These are phyloP conservation scores for Chlamydomonas reinhardtii DNA, from an alignment of 163 green algal species.

Conservation along the genomic window DNA sequence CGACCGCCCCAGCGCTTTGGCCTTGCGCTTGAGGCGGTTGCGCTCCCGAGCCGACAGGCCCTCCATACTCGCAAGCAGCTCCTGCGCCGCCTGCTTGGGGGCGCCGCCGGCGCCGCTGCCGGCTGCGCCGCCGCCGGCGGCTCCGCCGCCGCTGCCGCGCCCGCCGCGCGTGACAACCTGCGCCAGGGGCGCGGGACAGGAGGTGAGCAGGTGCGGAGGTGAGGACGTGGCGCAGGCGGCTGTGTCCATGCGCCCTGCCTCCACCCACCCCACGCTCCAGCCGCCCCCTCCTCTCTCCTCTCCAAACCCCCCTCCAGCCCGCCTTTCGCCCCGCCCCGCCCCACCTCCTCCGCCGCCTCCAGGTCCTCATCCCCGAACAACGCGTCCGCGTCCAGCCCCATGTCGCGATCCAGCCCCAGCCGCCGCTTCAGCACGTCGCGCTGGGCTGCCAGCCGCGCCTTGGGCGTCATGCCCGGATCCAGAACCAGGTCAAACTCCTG, in stretches of 20 bases:
- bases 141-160: background rate
- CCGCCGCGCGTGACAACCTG: background rate
- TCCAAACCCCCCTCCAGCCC: too few species aligned
- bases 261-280: too few species aligned
- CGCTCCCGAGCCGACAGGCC: constrained; percentile 77
- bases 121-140: background rate
- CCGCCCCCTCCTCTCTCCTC: too few species aligned
- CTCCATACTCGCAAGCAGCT: constrained; percentile 69
- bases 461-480: constrained; percentile 51
- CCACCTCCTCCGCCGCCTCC: constrained; percentile 36
- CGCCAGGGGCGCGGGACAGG: too few species aligned
- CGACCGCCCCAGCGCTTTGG: constrained; percentile 59
- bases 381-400: constrained; percentile 77
- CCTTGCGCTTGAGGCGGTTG: constrained; percentile 82
- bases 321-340: too few species aligned
- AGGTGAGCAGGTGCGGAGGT: too few species aligned
- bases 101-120: background rate
- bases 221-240: too few species aligned
- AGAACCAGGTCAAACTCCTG: constrained; percentile 81
- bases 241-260: too few species aligned
- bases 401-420: constrained; percentile 68
- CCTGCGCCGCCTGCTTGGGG: constrained; percentile 57
- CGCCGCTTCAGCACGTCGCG: constrained; percentile 73
- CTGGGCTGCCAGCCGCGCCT: constrained; percentile 77
- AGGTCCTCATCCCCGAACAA: constrained; percentile 85